Percentiles rank a stretch among this genome's conserved stretches.
Conservation (phyloP, 2,329 filamentous ascomycete genomes). For the Hypoxylon sp. region DNA sequence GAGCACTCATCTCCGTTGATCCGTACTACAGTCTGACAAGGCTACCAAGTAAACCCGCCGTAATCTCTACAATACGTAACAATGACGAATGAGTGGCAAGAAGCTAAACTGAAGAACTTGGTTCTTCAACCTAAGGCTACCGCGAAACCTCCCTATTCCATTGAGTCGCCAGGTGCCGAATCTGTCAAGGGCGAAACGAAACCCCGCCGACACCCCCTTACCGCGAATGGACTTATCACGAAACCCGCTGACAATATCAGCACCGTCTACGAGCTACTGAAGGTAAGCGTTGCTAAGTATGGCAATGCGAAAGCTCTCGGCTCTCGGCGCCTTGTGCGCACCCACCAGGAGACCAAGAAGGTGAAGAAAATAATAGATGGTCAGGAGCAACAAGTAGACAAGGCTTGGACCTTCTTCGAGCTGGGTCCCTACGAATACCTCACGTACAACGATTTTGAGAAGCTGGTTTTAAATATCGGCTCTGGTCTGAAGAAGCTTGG, state of each 20-base stretch:
- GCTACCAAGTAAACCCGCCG: not conserved
- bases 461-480: conserved; percentile 72
- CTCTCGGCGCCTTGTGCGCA: conserved; percentile 76
- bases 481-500: conserved; percentile 77
- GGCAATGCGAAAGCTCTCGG: conserved; percentile 73
- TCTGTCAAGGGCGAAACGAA: conserved; percentile 77
- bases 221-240: conserved; percentile 68
- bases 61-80: conserved; percentile 23
- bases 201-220: conserved; percentile 70
- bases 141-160: conserved; percentile 71
- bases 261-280: conserved; percentile 80
- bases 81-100: conserved; percentile 44
- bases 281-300: conserved; percentile 69
- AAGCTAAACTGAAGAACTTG: conserved; percentile 43
- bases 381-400: conserved; percentile 79
- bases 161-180: conserved; percentile 71
- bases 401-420: conserved; percentile 90
- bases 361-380: conserved; percentile 88
- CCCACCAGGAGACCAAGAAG: conserved; percentile 86
- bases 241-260: conserved; percentile 70
- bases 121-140: conserved; percentile 56
- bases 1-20: not conserved
- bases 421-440: conserved; percentile 80
- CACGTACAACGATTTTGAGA: conserved; percentile 81
- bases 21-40: conserved; percentile 3